phyloP scores from a whole-genome alignment of 495 filamentous ascomycete genomes.

The Terfezia boudieri region DNA sequence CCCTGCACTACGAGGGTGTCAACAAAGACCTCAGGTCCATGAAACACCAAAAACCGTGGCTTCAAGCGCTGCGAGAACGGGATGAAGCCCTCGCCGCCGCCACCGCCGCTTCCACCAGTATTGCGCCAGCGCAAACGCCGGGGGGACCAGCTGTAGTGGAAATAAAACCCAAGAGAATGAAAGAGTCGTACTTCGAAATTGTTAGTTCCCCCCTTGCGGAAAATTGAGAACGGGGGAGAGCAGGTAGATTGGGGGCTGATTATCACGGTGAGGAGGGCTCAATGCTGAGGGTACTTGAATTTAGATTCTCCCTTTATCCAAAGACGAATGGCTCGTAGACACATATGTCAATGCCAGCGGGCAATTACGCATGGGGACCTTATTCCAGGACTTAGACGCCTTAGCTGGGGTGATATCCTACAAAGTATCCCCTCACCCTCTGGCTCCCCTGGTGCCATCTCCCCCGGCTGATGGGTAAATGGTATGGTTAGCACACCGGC shows the following conservation, averaged over 20 bases:
- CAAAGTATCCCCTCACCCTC: conserved; percentile 19
- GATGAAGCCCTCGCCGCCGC: conserved; percentile 21
- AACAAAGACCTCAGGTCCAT: conserved; percentile 29
- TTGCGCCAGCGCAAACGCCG: too few relatives aligned
- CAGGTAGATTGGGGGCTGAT: conserved; percentile 1
- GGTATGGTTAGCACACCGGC: conserved; percentile 35
- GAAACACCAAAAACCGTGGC: conserved; percentile 45
- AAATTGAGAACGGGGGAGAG: too few relatives aligned
- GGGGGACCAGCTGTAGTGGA: too few relatives aligned
- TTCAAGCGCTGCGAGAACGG: conserved; percentile 37
- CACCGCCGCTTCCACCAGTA: conserved; percentile 7
- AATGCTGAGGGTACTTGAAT: too few relatives aligned
- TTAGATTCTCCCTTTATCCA: conserved; percentile 28
- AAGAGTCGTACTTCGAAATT: conserved; percentile 38
- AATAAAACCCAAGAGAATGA: conserved; percentile 37
- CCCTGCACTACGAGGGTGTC: conserved; percentile 24
- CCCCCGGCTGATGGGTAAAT: too few relatives aligned
- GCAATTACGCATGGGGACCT: conserved; percentile 44
- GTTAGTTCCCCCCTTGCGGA: conserved; percentile 21
- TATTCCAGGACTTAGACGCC: conserved; percentile 70
- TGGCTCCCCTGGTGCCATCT: too few relatives aligned
- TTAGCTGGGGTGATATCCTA: conserved; percentile 60
- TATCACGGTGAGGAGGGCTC: neutral
- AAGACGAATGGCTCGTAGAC: conserved; percentile 49
- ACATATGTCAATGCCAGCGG: conserved; percentile 45